phyloP scores from a whole-genome alignment of 129 eudicot genomes.

The Centaurea solstitialis region DNA sequence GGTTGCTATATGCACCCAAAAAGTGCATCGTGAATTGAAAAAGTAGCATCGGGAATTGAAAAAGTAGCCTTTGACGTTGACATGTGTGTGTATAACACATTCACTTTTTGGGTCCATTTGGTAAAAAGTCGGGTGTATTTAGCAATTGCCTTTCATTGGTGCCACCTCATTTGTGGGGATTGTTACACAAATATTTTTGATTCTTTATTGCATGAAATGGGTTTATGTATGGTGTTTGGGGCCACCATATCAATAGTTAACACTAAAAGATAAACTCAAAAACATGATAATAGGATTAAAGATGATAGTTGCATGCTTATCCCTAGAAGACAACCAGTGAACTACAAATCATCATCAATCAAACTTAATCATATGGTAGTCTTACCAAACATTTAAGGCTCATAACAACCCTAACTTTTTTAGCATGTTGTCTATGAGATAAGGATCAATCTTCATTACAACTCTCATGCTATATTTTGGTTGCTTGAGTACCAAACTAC shows the following conservation, averaged over 20 bases:
- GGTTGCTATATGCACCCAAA: too few species aligned
- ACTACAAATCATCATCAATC: conserved; percentile 37
- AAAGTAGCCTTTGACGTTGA: too few species aligned
- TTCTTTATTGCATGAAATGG: not conserved
- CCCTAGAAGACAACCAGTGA: conserved; percentile 33
- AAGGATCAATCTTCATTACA: conserved; percentile 16
- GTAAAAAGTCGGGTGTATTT: too few species aligned
- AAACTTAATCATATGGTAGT: conserved; percentile 12
- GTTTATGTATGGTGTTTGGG: conserved; percentile 16
- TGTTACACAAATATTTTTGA: conserved; percentile 1
- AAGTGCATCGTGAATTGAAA: too few species aligned
- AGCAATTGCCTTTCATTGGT: too few species aligned
- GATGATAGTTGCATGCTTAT: conserved; percentile 35
- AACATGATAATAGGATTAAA: conserved; percentile 25
- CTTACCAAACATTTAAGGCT: conserved; percentile 22
- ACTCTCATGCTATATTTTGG: conserved; percentile 11
- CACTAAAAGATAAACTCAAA: conserved; percentile 15
- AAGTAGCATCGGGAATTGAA: too few species aligned
- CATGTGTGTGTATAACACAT: too few species aligned
- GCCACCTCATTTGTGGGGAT: too few species aligned
- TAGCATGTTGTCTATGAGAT: conserved; percentile 34
- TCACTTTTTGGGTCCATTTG: too few species aligned
- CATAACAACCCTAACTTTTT: conserved; percentile 21
- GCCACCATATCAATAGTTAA: conserved; percentile 14
- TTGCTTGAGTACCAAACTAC: not conserved